Evolutionary conservation across 331 rosid species (phyloP), one percentile per base, ranked within the genome.

Genomic region (Erythrophleum ivorense): DNA sequence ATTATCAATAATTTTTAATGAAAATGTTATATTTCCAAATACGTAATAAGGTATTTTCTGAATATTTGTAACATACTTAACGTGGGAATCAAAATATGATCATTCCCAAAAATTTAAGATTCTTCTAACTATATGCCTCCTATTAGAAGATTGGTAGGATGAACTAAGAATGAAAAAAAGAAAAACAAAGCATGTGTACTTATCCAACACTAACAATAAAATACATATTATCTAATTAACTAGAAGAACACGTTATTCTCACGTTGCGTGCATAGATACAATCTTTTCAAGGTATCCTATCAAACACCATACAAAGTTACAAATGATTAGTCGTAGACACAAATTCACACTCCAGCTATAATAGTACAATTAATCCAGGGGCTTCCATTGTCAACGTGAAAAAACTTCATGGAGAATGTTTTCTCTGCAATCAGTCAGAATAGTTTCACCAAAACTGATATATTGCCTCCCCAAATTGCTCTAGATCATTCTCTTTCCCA

Each of bases 321-420:
- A 83, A 77, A 67, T 65, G 52, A 62, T 74, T 50, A 55, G 76
- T 33, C 21, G 75, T 50, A 76, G 64, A 81, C 82, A 87, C 83
- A 86, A 71, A 60, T 74, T 24, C 81, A 75, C 52, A 64, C 76
- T 83, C 31, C 50, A 81, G 71, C 75, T 81, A 65, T 68, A 46
- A 58, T 16, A 68, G 73, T 19, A 54, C 41, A 78, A 38, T 58
- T 14, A n/a, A 71, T 53, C 72, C 74, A 40, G 55, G 57, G 31
- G 45, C 78, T 72, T 41, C 62, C 63, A n/a, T 58, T 74, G 55
- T 77, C 16, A 41, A 81, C 55, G 46, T 34, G 63, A n/a, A 71
- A 65, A 63, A 54, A 3, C 10, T 13, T 31, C 69, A 34, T 7
- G 79, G 13, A 63, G 81, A 80, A 48, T 73, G 62, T 73, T 62